Conservation (phyloP, 148 eudicot species). For the Tetragonia tetragonoides region DNA sequence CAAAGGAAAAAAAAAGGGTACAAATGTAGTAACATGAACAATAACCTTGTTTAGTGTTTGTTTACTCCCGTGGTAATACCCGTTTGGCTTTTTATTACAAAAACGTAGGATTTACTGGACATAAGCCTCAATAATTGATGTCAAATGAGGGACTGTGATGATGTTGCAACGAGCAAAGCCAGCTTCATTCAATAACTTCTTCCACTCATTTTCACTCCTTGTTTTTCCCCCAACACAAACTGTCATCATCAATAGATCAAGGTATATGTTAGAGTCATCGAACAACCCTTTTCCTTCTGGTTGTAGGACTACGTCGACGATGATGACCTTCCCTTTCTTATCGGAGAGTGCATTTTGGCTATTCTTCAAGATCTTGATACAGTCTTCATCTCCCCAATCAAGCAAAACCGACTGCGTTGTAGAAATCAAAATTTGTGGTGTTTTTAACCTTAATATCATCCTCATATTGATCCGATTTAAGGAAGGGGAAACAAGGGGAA, state of each 20-base stretch:
- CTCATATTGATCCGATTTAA: too few species aligned
- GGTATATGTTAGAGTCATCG: constrained; percentile 8
- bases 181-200: constrained; percentile 19
- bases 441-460: not conserved
- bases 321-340: constrained; percentile 35
- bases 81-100: too few species aligned
- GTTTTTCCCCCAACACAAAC: constrained; percentile 24
- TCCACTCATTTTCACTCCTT: constrained; percentile 35
- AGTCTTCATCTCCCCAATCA: constrained; percentile 42
- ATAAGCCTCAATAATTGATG: constrained; percentile 27
- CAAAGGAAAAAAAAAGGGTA: too few species aligned
- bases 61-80: too few species aligned
- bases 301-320: constrained; percentile 25
- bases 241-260: constrained; percentile 28
- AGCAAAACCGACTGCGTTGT: constrained; percentile 17
- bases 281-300: constrained; percentile 17
- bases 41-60: too few species aligned
- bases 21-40: too few species aligned
- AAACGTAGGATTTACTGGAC: too few species aligned
- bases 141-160: constrained; percentile 18
- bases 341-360: constrained; percentile 30
- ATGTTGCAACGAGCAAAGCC: constrained; percentile 30
- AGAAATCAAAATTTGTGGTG: not conserved
- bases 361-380: constrained; percentile 35
- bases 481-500: too few species aligned